Evolutionary conservation across 2,329 filamentous ascomycete species (phyloP).

Genomic region (Penicillium sp.): DNA sequence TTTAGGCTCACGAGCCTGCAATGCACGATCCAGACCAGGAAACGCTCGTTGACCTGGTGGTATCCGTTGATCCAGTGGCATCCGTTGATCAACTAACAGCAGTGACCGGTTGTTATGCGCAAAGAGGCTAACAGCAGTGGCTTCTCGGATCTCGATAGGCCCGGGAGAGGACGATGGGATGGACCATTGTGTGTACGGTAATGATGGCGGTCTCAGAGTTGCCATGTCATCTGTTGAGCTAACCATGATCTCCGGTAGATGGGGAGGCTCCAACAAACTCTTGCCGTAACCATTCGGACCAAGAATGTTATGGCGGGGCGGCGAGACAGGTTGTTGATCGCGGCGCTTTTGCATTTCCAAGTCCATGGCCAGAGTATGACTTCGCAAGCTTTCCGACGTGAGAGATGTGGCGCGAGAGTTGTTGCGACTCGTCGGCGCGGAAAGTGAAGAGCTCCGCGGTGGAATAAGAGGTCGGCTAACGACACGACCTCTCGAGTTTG

Average conservation of each 20-base stretch:
- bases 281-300: constrained; percentile 16
- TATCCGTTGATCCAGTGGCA: constrained; percentile 31
- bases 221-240: constrained; percentile 40
- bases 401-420: constrained; percentile 49
- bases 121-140: constrained; percentile 61
- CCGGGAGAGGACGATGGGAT: constrained; percentile 54
- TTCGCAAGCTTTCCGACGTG: constrained; percentile 46
- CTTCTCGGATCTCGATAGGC: constrained; percentile 61
- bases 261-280: constrained; percentile 32
- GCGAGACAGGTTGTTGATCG: constrained; percentile 23
- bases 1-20: constrained; percentile 14
- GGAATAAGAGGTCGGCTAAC: constrained; percentile 40
- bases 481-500: constrained; percentile 32
- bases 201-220: constrained; percentile 50
- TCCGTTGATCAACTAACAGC: constrained; percentile 61
- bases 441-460: constrained; percentile 47
- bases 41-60: constrained; percentile 25
- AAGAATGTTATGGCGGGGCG: constrained; percentile 26
- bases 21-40: constrained; percentile 28
- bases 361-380: constrained; percentile 36
- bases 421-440: constrained; percentile 49
- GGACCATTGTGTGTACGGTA: constrained; percentile 52
- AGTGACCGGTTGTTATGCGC: constrained; percentile 66
- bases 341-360: constrained; percentile 25
- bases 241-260: constrained; percentile 41